phyloP scores from a whole-genome alignment of 2,329 filamentous ascomycete species.

The Pseudopithomyces chartarum region DNA sequence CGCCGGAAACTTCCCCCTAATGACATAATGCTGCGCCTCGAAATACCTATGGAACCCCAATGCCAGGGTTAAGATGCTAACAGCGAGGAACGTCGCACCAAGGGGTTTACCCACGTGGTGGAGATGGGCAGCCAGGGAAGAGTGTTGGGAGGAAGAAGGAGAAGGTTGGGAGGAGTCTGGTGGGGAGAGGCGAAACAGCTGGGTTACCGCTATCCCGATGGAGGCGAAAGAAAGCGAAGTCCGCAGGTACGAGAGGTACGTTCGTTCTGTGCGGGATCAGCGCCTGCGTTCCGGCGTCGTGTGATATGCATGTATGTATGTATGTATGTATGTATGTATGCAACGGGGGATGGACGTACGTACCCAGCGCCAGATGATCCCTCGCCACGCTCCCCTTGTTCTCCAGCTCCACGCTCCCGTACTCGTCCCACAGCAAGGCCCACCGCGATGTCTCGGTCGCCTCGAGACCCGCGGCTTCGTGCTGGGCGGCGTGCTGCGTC shows the following conservation, averaged over 20 bases:
- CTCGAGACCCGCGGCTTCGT: conserved; percentile 24
- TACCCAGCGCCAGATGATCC: conserved; percentile 81
- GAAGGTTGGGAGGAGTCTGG: conserved; percentile 42
- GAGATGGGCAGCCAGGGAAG: conserved; percentile 14
- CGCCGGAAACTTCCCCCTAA: conserved; percentile 79
- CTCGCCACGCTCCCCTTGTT: conserved; percentile 85
- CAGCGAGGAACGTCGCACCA: conserved; percentile 75
- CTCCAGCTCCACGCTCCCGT: conserved; percentile 74
- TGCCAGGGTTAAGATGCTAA: conserved; percentile 75
- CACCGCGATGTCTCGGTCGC: conserved; percentile 55
- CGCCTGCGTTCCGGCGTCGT: neutral
- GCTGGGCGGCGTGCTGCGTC: too few species aligned
- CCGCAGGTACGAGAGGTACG: conserved; percentile 83
- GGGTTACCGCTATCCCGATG: conserved; percentile 82
- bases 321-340: neutral
- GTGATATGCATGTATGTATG: neutral
- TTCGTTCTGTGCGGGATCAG: conserved; percentile 64
- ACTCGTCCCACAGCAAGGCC: conserved; percentile 60
- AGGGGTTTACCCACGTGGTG: conserved; percentile 42
- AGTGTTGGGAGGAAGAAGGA: conserved; percentile 19
- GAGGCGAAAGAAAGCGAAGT: conserved; percentile 81
- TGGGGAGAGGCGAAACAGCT: conserved; percentile 82
- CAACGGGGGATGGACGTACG: conserved; percentile 17
- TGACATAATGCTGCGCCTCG: conserved; percentile 78
- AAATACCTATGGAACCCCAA: conserved; percentile 81